Conservation (phyloP, 345 rosid genomes). For the Salix udensis region DNA sequence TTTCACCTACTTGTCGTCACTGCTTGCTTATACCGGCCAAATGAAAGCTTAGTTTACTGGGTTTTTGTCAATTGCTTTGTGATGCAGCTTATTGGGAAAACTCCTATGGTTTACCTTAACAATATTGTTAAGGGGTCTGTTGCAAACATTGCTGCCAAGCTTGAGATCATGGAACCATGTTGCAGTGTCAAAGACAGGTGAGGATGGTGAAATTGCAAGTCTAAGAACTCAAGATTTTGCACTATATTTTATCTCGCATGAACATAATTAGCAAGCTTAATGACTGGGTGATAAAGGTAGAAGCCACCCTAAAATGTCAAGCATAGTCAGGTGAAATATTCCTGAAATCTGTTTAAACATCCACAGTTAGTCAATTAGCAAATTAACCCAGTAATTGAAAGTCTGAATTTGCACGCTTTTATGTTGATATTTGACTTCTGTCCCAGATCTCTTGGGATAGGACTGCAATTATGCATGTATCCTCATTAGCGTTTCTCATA, state of each 20-base stretch:
- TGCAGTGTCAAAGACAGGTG: conserved; percentile 38
- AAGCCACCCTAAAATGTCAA: not conserved
- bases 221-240: not conserved
- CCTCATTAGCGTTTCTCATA: not conserved
- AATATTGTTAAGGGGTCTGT: conserved; percentile 25
- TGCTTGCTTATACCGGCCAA: not conserved
- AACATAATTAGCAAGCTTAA: not conserved
- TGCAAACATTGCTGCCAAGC: conserved; percentile 34
- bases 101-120: conserved; percentile 33
- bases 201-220: not conserved
- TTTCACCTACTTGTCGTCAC: too few species aligned
- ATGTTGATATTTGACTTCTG: not conserved
- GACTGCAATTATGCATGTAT: not conserved
- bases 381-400: not conserved
- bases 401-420: not conserved
- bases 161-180: conserved; percentile 37
- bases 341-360: not conserved
- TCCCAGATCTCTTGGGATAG: not conserved
- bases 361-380: not conserved
- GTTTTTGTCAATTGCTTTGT: conserved; percentile 1
- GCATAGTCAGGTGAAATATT: not conserved
- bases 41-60: not conserved
- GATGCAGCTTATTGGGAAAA: conserved; percentile 31
- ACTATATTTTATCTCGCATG: not conserved
- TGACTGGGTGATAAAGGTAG: not conserved